Conservation (phyloP, 208 protist species). For the Leptomonas pyrrhocoris region DNA sequence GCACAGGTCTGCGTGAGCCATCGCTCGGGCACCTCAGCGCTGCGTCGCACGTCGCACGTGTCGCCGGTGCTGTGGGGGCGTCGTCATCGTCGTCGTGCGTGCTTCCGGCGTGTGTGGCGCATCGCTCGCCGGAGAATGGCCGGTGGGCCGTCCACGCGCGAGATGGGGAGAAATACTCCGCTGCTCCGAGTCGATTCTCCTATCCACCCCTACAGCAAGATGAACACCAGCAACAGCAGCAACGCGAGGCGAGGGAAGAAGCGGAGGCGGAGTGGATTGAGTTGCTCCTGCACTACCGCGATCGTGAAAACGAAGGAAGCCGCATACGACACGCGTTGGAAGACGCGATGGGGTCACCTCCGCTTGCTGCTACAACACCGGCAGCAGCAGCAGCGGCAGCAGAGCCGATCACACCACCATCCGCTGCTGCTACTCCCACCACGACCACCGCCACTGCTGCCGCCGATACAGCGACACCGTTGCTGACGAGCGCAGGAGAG, state of each 20-base stretch:
- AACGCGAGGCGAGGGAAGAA: not conserved
- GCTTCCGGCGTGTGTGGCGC: no score
- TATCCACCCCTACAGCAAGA: no score
- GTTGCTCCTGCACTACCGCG: slow-evolving; percentile 40
- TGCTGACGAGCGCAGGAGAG: no score
- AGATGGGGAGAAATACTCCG: no score
- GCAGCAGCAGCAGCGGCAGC: not conserved
- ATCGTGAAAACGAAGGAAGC: slow-evolving; percentile 37
- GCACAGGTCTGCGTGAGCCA: not conserved
- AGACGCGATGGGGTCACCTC: not conserved
- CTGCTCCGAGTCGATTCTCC: no score
- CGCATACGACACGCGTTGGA: slow-evolving; percentile 17
- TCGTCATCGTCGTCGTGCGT: no score
- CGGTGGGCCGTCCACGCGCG: no score
- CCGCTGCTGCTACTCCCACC: not conserved
- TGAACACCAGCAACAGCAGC: not conserved
- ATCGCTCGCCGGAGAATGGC: no score
- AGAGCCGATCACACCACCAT: not conserved
- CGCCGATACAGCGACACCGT: no score
- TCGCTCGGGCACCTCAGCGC: no score
- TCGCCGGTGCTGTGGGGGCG: no score
- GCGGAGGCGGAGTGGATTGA: slow-evolving; percentile 38
- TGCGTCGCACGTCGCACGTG: no score
- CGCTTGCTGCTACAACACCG: not conserved
- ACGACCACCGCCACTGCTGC: not conserved